These are phyloP conservation scores for Daldinia concentrica DNA, from an alignment of 495 filamentous ascomycete genomes.

Conservation along the genomic window DNA sequence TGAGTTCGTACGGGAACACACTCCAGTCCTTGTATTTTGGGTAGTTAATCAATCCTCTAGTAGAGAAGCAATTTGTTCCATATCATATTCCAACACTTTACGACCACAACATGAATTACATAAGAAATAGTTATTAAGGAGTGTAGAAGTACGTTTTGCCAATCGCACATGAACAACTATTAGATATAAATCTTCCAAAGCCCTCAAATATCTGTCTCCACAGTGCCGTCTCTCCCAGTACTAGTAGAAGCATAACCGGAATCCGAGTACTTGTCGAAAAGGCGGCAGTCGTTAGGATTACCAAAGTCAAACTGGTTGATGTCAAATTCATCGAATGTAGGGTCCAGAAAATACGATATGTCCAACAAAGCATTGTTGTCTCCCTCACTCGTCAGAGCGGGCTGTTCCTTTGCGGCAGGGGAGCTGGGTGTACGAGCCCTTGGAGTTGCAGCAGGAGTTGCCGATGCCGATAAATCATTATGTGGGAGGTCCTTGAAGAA, in stretches of 20 bases:
- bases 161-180: neutral
- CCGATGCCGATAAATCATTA: constrained; percentile 34
- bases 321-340: constrained; percentile 26
- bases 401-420: constrained; percentile 13
- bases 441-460: constrained; percentile 37
- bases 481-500: constrained; percentile 38
- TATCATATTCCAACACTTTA: constrained; percentile 1
- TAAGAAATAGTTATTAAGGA: neutral
- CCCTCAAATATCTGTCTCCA: constrained; percentile 11
- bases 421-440: constrained; percentile 39
- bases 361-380: constrained; percentile 21
- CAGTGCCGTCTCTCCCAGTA: constrained; percentile 20
- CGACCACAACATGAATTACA: neutral
- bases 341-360: constrained; percentile 27
- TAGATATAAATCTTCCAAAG: neutral
- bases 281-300: constrained; percentile 10
- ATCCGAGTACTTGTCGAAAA: constrained; percentile 34
- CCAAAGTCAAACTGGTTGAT: constrained; percentile 19
- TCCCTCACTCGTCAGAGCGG: constrained; percentile 13
- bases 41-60: neutral
- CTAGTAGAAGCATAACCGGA: constrained; percentile 43
- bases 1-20: neutral
- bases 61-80: neutral
- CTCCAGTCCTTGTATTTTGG: neutral
- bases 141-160: neutral